phyloP scores from a whole-genome alignment of 345 rosid species.

The Citrus inodora region DNA sequence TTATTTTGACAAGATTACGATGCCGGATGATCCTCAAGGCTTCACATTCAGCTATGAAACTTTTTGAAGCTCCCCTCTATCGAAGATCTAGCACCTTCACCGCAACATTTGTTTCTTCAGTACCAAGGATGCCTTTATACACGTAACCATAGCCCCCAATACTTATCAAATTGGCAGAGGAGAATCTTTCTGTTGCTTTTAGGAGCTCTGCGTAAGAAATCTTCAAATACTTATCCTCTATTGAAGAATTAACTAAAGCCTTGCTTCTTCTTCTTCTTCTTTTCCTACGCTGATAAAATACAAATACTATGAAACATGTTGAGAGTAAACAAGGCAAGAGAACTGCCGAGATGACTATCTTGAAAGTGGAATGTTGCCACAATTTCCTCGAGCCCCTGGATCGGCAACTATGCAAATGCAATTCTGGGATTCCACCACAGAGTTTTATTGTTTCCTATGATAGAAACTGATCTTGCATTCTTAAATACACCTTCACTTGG shows the following conservation, averaged over 20 bases:
- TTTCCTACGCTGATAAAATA: not conserved
- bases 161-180: not conserved
- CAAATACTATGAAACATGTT: not conserved
- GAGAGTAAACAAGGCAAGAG: too few relatives aligned
- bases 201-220: not conserved
- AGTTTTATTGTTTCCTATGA: conserved; percentile 16
- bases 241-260: not conserved
- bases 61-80: conserved; percentile 19
- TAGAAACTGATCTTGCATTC: conserved; percentile 11
- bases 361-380: conserved; percentile 4
- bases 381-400: not conserved
- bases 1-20: conserved; percentile 20
- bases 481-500: conserved; percentile 18
- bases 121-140: conserved; percentile 12
- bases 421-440: conserved; percentile 2
- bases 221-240: not conserved
- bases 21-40: conserved; percentile 22
- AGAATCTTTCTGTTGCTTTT: not conserved
- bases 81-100: conserved; percentile 26
- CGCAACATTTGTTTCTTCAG: conserved; percentile 11
- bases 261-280: not conserved
- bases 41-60: conserved; percentile 28
- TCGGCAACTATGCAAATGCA: conserved; percentile 12
- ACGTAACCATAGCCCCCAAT: not conserved
- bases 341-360: not conserved